Base-by-base conservation (phyloP, 495 filamentous ascomycete genomes). In the Articulospora tetracladia region DNA sequence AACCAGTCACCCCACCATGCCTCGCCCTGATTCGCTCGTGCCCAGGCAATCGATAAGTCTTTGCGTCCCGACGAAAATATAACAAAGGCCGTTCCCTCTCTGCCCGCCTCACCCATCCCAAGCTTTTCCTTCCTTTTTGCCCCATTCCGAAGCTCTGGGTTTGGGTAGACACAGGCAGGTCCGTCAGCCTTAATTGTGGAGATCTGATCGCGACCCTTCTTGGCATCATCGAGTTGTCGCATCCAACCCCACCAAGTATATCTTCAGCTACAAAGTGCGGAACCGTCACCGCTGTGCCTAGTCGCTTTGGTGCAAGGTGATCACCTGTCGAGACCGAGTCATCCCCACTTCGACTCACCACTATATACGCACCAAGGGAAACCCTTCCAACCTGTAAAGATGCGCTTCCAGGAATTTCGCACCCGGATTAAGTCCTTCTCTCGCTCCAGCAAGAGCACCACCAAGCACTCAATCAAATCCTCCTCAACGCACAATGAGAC, bases 351-450 rank as follows among this genome's bases (percentile, higher is more conserved):
- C 6, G 30, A 32, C 30, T 32, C 30, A 28, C 20, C 0, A 7
- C 23, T 23, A 23, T 53, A 25, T 20, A 27, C 24, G 26, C 47
- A 19, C 1, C 19, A 26, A n/a, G 27, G 25, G 1, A 27, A 24
- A n/a, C n/a, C n/a, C 39, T 17, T 15, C 3, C 39, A 15, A 44
- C 39, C 39, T 44, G 7, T 41, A 22, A 55, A 55, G 20, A 65
- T 65, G 62, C 58, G 60, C 58, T 61, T 65, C 48, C 57, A 65
- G 36, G 34, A 55, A 39, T 25, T 65, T 15, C 60, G 60, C 46
- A 44, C 53, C 4, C 58, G 53, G 1, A 56, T 56, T 12, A 59
- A 50, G 39, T 59, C 62, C 28, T 51, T 24, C 12, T 60, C 62
- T 19, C 59, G 51, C 55, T 55, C 50, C 27, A 63, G 23, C 41